Percentiles rank a stretch among this genome's conserved stretches.
phyloP scores from a whole-genome alignment of 2,329 filamentous ascomycete genomes.

The Pseudogymnoascus sp. region DNA sequence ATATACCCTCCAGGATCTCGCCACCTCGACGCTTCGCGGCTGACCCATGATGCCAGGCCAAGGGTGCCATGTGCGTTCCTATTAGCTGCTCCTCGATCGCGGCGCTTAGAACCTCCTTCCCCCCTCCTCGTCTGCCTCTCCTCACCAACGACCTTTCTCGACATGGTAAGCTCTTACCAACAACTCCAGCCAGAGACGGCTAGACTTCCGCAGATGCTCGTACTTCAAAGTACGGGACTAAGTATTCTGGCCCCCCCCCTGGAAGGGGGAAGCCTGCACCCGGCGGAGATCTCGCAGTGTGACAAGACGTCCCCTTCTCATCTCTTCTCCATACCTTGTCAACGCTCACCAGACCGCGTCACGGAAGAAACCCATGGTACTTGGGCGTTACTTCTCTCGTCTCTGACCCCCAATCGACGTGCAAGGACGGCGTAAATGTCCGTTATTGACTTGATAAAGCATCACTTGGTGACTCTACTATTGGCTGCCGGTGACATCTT shows the following conservation, averaged over 20 bases:
- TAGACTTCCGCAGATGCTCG: neutral
- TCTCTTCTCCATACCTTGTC: neutral
- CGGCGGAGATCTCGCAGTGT: neutral
- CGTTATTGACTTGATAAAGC: neutral
- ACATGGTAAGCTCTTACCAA: conserved; percentile 3
- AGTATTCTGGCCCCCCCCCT: neutral
- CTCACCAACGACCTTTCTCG: neutral
- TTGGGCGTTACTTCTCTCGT: neutral
- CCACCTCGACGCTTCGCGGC: neutral
- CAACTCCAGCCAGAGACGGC: neutral
- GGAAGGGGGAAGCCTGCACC: conserved; percentile 2
- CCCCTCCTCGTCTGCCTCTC: neutral
- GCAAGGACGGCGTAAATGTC: neutral
- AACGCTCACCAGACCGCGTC: conserved; percentile 3
- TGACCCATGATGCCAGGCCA: conserved; percentile 3
- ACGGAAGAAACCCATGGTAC: neutral
- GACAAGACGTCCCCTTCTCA: neutral
- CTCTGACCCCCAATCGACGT: neutral
- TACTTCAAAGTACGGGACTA: neutral
- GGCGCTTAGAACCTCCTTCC: neutral
- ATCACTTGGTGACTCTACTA: conserved; percentile 1
- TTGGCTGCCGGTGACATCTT: neutral
- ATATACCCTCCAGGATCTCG: neutral
- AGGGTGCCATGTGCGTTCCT: conserved; percentile 3
- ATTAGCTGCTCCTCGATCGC: neutral